These are phyloP conservation scores for Cystobasidium sp. DNA, from an alignment of 1,284 basidiomycete genomes.

Conservation along the genomic window DNA sequence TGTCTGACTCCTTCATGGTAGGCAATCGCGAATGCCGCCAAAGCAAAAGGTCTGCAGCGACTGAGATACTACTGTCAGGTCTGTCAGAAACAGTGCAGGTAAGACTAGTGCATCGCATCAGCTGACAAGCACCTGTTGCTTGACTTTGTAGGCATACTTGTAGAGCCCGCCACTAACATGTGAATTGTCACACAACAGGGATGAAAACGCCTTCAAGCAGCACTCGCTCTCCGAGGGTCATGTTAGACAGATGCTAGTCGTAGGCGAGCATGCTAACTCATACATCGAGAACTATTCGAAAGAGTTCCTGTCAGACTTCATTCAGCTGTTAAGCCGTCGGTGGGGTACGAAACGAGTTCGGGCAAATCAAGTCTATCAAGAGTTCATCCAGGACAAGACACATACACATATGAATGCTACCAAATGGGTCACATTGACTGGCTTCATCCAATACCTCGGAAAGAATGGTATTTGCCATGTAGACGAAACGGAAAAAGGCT, in stretches of 20 bases:
- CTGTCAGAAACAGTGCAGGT: slow-evolving; percentile 89
- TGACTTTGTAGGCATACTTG: background rate
- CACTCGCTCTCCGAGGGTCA: slow-evolving; percentile 73
- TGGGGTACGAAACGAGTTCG: slow-evolving; percentile 91
- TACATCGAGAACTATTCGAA: slow-evolving; percentile 89
- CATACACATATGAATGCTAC: slow-evolving; percentile 99
- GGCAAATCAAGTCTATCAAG: slow-evolving; percentile 96
- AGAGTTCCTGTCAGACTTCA: slow-evolving; percentile 90
- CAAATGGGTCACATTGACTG: slow-evolving; percentile 93
- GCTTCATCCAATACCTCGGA: slow-evolving; percentile 90
- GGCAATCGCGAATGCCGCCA: slow-evolving; percentile 75
- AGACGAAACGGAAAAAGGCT: slow-evolving; percentile 97
- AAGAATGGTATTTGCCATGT: slow-evolving; percentile 84
- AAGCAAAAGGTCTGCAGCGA: slow-evolving; percentile 75
- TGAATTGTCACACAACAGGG: slow-evolving; percentile 54
- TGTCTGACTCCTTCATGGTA: background rate
- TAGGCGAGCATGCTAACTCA: slow-evolving; percentile 87
- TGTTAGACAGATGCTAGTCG: slow-evolving; percentile 91
- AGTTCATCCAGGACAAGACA: slow-evolving; percentile 91
- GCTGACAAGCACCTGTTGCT: background rate
- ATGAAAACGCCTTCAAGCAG: slow-evolving; percentile 96
- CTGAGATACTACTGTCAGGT: slow-evolving; percentile 96
- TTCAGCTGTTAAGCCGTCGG: slow-evolving; percentile 81
- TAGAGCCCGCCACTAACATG: slow-evolving; percentile 5
- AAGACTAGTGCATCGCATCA: slow-evolving; percentile 21